Conservation (phyloP, 371 early-diverging fungal species). For the Batrachochytrium dendrobatidis region DNA sequence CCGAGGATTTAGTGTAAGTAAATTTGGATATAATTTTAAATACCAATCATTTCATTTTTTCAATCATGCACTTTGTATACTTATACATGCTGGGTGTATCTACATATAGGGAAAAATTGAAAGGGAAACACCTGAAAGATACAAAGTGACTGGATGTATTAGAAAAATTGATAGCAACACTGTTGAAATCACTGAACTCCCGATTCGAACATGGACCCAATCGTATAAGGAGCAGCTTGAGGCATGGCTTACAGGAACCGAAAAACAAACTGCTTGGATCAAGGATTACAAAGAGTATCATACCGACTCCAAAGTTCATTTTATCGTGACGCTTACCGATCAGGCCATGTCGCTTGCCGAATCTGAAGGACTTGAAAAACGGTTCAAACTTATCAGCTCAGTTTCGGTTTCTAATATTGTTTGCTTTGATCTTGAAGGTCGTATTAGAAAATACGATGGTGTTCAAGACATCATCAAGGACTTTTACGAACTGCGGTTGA, state of each 20-base stretch:
- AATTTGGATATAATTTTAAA: background rate
- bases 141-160: constrained; percentile 67
- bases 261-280: constrained; percentile 55
- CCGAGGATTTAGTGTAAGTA: constrained; percentile 75
- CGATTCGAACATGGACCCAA: constrained; percentile 94
- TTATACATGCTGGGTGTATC: background rate
- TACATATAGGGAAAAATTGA: constrained; percentile 67
- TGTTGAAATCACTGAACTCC: constrained; percentile 91
- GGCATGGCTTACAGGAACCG: constrained; percentile 51
- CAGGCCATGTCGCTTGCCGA: constrained; percentile 65
- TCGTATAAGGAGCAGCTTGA: constrained; percentile 89
- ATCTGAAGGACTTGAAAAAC: constrained; percentile 70
- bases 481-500: constrained; percentile 84
- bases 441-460: constrained; percentile 77
- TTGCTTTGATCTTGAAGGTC: constrained; percentile 90
- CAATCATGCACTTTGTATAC: background rate
- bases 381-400: constrained; percentile 69
- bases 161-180: constrained; percentile 63
- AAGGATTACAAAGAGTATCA: constrained; percentile 75
- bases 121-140: constrained; percentile 51
- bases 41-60: background rate
- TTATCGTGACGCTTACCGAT: constrained; percentile 69
- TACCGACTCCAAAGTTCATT: constrained; percentile 73
- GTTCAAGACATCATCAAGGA: constrained; percentile 86
- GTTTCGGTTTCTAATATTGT: constrained; percentile 91